These are phyloP conservation scores for Candida berthetii DNA, from an alignment of 805 yeast genomes.

Conservation along the genomic window DNA sequence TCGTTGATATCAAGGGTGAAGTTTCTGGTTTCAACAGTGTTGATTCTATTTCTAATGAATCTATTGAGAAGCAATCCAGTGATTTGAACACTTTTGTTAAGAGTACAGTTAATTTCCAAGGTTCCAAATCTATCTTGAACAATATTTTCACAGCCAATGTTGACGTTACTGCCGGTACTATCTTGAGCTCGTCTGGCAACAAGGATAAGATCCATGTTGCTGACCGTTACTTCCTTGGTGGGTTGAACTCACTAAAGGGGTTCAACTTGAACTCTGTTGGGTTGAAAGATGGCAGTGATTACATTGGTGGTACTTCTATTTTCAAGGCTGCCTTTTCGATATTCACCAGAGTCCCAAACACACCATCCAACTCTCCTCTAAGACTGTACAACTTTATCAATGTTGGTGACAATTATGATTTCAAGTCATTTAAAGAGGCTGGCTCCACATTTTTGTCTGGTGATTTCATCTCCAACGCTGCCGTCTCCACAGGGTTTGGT, in stretches of 20 bases:
- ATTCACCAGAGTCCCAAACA: slow-evolving; percentile 48
- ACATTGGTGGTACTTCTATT: slow-evolving; percentile 51
- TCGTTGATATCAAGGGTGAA: slow-evolving; percentile 37
- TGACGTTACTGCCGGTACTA: slow-evolving; percentile 43
- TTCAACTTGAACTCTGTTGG: slow-evolving; percentile 58
- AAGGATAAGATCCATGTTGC: slow-evolving; percentile 43
- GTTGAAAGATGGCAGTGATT: slow-evolving; percentile 35
- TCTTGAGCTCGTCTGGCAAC: slow-evolving; percentile 29
- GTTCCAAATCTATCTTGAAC: slow-evolving; percentile 33
- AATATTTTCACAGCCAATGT: slow-evolving; percentile 42
- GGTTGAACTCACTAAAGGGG: slow-evolving; percentile 55
- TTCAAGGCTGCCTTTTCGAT: slow-evolving; percentile 44
- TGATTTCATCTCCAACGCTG: slow-evolving; percentile 24
- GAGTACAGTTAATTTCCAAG: slow-evolving; percentile 13
- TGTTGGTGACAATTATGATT: slow-evolving; percentile 44
- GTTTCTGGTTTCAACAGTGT: slow-evolving; percentile 23
- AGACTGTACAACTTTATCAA: slow-evolving; percentile 55
- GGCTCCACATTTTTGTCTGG: slow-evolving; percentile 13
- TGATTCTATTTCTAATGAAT: slow-evolving; percentile 22
- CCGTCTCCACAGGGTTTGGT: slow-evolving; percentile 46
- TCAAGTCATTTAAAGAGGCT: slow-evolving; percentile 10
- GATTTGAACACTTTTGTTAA: slow-evolving; percentile 20
- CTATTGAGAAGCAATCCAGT: slow-evolving; percentile 22
- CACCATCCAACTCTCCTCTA: slow-evolving; percentile 36
- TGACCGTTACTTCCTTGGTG: slow-evolving; percentile 75